Evolutionary conservation across 805 yeast genomes (phyloP), one percentile per base, ranked within the genome.

Genomic region (Starmerella khaoyaiensis): DNA sequence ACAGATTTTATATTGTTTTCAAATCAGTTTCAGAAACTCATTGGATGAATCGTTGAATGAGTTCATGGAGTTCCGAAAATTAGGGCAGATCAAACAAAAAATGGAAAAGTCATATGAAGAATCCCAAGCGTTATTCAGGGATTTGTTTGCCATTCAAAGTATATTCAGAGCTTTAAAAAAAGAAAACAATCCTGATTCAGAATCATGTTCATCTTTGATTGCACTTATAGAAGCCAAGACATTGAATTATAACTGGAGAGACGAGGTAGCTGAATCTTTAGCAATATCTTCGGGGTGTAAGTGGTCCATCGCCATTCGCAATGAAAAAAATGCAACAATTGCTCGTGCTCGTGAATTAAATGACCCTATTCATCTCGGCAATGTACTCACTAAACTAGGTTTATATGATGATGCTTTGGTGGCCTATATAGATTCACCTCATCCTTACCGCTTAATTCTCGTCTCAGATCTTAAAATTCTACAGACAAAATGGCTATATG

Each of bases 401-500:
- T 27, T 31, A 16, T 42, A 41, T 31, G 23, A 35, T 10, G 44
- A 43, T 11, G 47, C 47, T 4, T 21, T 21, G 25, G 23, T 17
- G 19, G 35, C 37, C 11, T 34, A 40, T n/a, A 18, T 14, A 19
- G 26, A 27, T 10, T 5, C 28, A 14, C 15, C 30, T 6, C 16
- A 21, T 19, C 23, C 22, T 17, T 21, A 33, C 23, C 10, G 35
- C 19, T 21, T 31, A 2, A 28, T 32, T 30, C 35, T 34, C 30
- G 25, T 22, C 12, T 41, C 48, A 20, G 36, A 44, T 17, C 17
- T 41, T n/a, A 33, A 35, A 16, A 22, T 39, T 4, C 21, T 44
- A 17, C 44, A 36, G 26, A 19, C 30, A 7, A 34, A 40, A 21
- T 44, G 47, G 46, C 16, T 44, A 19, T 26, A 31, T 12, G 32